Evolutionary conservation across 495 filamentous ascomycete species (phyloP).

Genomic region (Penicillium lagena): DNA sequence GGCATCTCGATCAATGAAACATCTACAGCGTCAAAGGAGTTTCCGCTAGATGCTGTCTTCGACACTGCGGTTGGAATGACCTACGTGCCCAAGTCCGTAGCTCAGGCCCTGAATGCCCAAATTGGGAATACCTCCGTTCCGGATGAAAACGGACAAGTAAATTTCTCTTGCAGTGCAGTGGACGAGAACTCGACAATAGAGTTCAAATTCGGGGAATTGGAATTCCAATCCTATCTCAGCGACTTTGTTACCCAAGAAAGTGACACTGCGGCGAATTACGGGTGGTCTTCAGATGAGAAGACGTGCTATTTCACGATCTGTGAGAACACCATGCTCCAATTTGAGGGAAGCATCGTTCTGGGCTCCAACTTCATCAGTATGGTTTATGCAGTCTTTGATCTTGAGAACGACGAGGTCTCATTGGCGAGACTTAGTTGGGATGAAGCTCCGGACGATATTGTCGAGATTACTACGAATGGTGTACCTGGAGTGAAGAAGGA

Average conservation of each 20-base stretch:
- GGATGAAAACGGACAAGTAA: slow-evolving; percentile 5
- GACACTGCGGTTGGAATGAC: not conserved
- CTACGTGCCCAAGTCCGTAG: slow-evolving; percentile 4
- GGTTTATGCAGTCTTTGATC: slow-evolving; percentile 5
- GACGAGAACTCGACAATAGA: not conserved
- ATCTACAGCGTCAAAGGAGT: not conserved
- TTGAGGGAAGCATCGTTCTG: slow-evolving; percentile 1
- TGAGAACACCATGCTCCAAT: not conserved
- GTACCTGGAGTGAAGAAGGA: no score
- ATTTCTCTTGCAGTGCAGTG: slow-evolving; percentile 2
- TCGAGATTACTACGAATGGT: slow-evolving; percentile 1
- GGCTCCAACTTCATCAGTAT: slow-evolving; percentile 3
- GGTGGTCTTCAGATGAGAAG: not conserved
- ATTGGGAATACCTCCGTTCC: not conserved
- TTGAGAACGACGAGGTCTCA: slow-evolving; percentile 6
- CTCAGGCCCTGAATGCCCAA: slow-evolving; percentile 1
- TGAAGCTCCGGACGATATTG: not conserved
- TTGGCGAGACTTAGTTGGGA: not conserved
- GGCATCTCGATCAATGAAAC: slow-evolving; percentile 7
- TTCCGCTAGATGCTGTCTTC: slow-evolving; percentile 2
- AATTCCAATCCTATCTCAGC: not conserved
- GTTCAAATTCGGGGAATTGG: slow-evolving; percentile 3
- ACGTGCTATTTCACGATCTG: slow-evolving; percentile 1
- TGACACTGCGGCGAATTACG: no score
- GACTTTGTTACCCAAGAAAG: not conserved